These are phyloP conservation scores for Marsdenia floribunda DNA, from an alignment of 257 asterid species.

Conservation along the genomic window DNA sequence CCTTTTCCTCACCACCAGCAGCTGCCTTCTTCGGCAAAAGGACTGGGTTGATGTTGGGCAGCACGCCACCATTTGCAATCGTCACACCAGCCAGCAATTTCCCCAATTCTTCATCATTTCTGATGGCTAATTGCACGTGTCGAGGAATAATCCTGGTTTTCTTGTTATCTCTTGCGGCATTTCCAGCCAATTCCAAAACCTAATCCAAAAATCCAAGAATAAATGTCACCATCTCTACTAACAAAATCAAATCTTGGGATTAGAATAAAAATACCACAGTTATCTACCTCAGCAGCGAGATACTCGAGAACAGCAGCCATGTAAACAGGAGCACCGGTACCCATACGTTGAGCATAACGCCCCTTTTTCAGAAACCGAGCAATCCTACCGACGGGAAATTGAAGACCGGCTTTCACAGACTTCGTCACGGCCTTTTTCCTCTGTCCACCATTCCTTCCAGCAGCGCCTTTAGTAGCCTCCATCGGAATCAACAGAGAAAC, in stretches of 20 bases:
- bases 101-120: conserved; percentile 29
- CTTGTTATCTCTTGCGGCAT: conserved; percentile 32
- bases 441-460: conserved; percentile 26
- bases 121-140: conserved; percentile 21
- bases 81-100: conserved; percentile 24
- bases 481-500: background rate
- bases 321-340: conserved; percentile 26
- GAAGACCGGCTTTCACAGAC: conserved; percentile 31
- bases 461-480: conserved; percentile 26
- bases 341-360: conserved; percentile 30
- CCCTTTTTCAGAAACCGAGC: conserved; percentile 24
- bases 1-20: conserved; percentile 13
- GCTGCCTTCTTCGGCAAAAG: conserved; percentile 24
- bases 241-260: too few species aligned
- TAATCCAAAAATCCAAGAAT: background rate
- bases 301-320: conserved; percentile 32
- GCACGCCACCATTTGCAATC: conserved; percentile 23
- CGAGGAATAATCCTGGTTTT: conserved; percentile 23
- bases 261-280: background rate
- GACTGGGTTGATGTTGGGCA: conserved; percentile 22
- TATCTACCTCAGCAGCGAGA: conserved; percentile 31
- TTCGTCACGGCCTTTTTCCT: conserved; percentile 24
- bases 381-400: conserved; percentile 26
- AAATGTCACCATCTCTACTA: background rate
- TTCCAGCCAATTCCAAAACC: conserved; percentile 33